Evolutionary conservation across 2,329 filamentous ascomycete genomes (phyloP).

Genomic region (Monosporascus ibericus): DNA sequence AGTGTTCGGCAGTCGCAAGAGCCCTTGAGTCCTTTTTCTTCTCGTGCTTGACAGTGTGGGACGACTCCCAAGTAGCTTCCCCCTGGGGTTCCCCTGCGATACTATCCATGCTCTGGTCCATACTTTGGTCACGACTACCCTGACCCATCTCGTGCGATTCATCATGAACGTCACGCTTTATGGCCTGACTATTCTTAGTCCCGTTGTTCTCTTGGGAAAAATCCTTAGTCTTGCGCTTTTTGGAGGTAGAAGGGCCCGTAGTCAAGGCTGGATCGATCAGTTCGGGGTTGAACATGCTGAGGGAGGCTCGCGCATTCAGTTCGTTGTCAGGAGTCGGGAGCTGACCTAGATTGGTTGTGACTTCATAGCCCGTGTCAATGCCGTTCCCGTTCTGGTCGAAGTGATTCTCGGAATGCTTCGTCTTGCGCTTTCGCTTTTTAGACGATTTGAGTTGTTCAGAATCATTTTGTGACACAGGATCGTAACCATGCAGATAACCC

Average conservation of each 20-base stretch:
- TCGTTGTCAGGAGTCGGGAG: neutral
- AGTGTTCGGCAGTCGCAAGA: slow-evolving; percentile 1
- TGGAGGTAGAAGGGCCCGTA: neutral
- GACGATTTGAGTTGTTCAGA: slow-evolving; percentile 3
- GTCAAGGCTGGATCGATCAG: neutral
- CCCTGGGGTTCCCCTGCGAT: neutral
- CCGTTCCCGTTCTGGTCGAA: neutral
- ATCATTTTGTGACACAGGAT: slow-evolving; percentile 2
- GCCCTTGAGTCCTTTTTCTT: neutral
- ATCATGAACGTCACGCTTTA: neutral
- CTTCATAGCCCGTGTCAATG: neutral
- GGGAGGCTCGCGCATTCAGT: neutral
- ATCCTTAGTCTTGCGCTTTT: slow-evolving; percentile 12
- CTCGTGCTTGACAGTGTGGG: neutral
- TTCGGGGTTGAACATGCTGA: neutral
- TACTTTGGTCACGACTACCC: neutral
- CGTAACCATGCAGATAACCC: neutral
- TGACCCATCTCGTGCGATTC: neutral
- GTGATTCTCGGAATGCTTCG: neutral
- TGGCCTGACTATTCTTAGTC: slow-evolving; percentile 6
- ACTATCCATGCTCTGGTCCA: neutral
- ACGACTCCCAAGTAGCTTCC: neutral
- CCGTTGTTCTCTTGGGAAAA: slow-evolving; percentile 8
- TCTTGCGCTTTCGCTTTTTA: slow-evolving; percentile 14
- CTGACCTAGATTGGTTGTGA: neutral